phyloP scores from a whole-genome alignment of 2,329 filamentous ascomycete species.

The Colletotrichum sp. region DNA sequence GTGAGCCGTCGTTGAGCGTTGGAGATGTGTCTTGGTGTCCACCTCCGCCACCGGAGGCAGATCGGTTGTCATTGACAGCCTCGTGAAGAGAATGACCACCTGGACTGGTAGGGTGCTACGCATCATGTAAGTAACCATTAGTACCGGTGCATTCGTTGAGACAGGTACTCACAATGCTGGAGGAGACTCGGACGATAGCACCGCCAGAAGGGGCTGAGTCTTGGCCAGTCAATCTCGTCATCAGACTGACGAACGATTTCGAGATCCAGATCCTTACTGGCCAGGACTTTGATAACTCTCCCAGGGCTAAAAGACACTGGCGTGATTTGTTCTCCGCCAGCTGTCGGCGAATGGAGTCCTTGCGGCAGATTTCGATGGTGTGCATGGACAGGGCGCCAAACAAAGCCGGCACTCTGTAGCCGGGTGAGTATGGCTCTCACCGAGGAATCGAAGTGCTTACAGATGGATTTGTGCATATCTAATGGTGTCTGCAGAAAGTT shows the following conservation, averaged over 20 bases:
- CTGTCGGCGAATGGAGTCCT: not conserved
- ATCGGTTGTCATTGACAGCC: not conserved
- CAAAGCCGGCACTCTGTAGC: not conserved
- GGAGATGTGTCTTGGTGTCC: not conserved
- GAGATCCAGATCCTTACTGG: slow-evolving; percentile 3
- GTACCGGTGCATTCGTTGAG: not conserved
- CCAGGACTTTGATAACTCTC: slow-evolving; percentile 7
- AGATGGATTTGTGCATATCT: not conserved
- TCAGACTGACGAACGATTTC: not conserved
- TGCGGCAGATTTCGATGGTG: not conserved
- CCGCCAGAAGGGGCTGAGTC: not conserved
- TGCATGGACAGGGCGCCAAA: slow-evolving; percentile 8
- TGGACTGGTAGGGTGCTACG: not conserved
- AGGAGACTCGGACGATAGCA: not conserved
- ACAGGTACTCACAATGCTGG: not conserved
- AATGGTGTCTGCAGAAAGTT: not conserved
- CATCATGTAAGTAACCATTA: not conserved
- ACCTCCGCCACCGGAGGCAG: not conserved
- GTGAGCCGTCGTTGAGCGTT: not conserved
- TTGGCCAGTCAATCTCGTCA: slow-evolving; percentile 5
- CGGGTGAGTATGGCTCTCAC: not conserved
- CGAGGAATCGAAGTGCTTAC: not conserved
- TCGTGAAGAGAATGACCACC: not conserved
- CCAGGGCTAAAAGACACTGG: not conserved
- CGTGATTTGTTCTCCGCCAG: slow-evolving; percentile 2